Evolutionary conservation across 257 asterid genomes (phyloP), one percentile per base, ranked within the genome.

Genomic region (Solanum microdontum): DNA sequence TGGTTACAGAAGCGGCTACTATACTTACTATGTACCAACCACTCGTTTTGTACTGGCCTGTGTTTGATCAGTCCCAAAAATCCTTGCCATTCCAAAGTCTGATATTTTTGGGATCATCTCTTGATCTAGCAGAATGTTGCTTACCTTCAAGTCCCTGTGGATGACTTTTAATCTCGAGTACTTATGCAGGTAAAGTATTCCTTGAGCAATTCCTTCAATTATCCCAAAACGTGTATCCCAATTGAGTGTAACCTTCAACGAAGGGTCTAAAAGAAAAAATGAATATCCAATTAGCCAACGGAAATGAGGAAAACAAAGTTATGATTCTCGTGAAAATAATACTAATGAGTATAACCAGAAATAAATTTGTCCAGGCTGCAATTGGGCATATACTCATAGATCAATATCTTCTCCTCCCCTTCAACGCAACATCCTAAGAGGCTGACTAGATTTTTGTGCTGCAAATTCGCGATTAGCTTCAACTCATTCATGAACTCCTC

Each of bases 401-500:
- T 58, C 32, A 86, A 28, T 48, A 86, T 86, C 36, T 86, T 86
- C 32, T 86, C 88, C 21, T 86, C 88, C 11, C 48, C 45, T 43
- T 86, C 75, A 69, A 36, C 3, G n/a, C 88, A 86, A 5, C 83
- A 72, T n/a, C 88, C 88, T 32, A 86, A 51, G 45, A 86, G 72
- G 26, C 74, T 37, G 34, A 82, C 84, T 7, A 87, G 84, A 58
- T 87, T 82, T 32, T 33, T 45, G 48, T 82, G 83, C 40, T 82
- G 89, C 28, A 83, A 82, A 6, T 69, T 72, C 2, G 83, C 82
- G 3, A 86, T 86, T 40, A 86, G 48, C 84, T 69, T 86, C 40
- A 72, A 3, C 51, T 76, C 93, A 68, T 89, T 91, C 43, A 74
- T 62, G 26, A 89, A 91, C 37, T 91, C 91, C 69, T 88, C 87